Conservation (phyloP, 2,329 filamentous ascomycete species). For the Ilyonectria mors-panacis region DNA sequence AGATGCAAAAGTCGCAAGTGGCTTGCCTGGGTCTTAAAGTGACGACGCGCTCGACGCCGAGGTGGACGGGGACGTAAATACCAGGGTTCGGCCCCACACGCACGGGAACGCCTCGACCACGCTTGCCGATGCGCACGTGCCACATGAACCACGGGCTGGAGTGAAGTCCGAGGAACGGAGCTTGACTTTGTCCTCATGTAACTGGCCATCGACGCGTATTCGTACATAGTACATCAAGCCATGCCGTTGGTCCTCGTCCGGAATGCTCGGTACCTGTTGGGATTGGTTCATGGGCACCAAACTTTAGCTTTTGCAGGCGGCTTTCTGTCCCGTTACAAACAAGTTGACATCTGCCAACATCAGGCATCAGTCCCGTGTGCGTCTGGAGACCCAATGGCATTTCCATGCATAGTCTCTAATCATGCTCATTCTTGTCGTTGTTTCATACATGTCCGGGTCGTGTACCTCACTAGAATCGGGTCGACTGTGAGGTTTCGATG, state of each 20-base stretch:
- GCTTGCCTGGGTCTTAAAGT: constrained; percentile 21
- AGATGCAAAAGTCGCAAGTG: constrained; percentile 14
- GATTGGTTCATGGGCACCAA: constrained; percentile 5
- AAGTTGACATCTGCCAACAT: constrained; percentile 6
- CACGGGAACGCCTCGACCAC: constrained; percentile 34
- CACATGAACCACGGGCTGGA: constrained; percentile 34
- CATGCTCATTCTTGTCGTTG: constrained; percentile 6
- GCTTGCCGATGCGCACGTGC: constrained; percentile 44
- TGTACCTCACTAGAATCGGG: constrained; percentile 3
- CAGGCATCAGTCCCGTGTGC: constrained; percentile 24
- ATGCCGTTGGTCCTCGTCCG: background rate
- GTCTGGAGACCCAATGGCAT: background rate
- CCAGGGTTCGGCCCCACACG: constrained; percentile 43
- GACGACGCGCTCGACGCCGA: constrained; percentile 36
- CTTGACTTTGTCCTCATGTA: background rate
- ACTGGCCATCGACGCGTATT: constrained; percentile 20
- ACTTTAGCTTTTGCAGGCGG: background rate
- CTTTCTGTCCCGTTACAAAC: constrained; percentile 3
- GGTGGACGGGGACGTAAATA: constrained; percentile 40
- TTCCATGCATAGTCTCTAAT: constrained; percentile 12
- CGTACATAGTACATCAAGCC: background rate
- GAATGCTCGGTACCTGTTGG: constrained; percentile 15
- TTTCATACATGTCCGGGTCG: background rate
- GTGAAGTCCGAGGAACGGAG: constrained; percentile 24
- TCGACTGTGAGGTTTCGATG: background rate